phyloP scores from a whole-genome alignment of 2,329 filamentous ascomycete genomes.

The Curvularia verruculosa region DNA sequence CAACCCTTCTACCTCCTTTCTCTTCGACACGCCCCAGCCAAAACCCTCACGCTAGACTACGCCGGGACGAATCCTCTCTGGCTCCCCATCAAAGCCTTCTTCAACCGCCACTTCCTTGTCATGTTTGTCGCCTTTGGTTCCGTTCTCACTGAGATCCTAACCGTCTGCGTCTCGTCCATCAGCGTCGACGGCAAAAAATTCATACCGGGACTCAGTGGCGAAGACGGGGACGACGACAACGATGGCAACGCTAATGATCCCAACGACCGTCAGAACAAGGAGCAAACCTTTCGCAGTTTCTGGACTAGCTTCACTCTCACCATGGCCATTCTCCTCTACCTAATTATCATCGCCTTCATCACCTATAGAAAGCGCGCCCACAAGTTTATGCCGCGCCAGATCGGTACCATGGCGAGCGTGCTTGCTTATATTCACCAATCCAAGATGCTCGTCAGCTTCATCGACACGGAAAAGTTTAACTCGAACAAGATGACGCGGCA shows the following conservation, averaged over 20 bases:
- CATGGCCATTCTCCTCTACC: conserved; percentile 68
- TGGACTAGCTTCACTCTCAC: conserved; percentile 68
- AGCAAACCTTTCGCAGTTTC: conserved; percentile 64
- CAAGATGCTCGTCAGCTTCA: conserved; percentile 79
- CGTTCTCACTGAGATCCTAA: conserved; percentile 74
- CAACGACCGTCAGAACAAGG: conserved; percentile 41
- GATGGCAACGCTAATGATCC: conserved; percentile 4
- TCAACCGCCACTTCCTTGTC: conserved; percentile 69
- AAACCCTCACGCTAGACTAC: conserved; percentile 73
- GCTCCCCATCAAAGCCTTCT: conserved; percentile 65
- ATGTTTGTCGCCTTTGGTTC: conserved; percentile 73
- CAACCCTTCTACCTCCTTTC: conserved; percentile 76
- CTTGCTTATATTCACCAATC: conserved; percentile 80
- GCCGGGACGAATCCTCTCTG: conserved; percentile 72
- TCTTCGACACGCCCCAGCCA: conserved; percentile 67
- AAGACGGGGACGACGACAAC: conserved; percentile 20
- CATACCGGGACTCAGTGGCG: conserved; percentile 43
- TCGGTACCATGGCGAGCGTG: conserved; percentile 77
- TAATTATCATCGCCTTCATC: conserved; percentile 63
- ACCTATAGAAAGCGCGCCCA: conserved; percentile 68
- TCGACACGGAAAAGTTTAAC: conserved; percentile 69
- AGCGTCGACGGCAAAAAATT: conserved; percentile 70
- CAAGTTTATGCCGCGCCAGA: conserved; percentile 77
- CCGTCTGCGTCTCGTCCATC: conserved; percentile 70
- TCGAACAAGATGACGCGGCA: conserved; percentile 66